Conservation (phyloP, 768 basidiomycete species). For the Termitomyces sp. region DNA sequence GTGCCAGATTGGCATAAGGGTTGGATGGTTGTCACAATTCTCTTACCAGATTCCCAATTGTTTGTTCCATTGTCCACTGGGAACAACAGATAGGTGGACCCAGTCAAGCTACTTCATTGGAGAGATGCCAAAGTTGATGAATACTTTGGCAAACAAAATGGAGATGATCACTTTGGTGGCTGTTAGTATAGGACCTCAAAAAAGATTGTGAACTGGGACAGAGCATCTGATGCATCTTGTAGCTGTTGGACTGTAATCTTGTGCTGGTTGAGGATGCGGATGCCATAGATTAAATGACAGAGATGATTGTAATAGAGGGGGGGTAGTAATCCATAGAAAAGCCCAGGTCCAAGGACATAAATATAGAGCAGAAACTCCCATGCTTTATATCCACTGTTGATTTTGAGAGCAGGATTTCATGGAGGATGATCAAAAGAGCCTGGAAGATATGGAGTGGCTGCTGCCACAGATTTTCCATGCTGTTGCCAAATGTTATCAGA, state of each 20-base stretch:
- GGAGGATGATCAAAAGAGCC: too few species aligned
- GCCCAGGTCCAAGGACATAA: constrained; percentile 22
- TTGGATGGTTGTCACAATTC: constrained; percentile 1
- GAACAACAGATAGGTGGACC: constrained; percentile 17
- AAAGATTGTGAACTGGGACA: background rate
- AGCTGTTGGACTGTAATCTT: background rate
- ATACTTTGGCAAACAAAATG: constrained; percentile 31
- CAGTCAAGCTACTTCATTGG: constrained; percentile 19
- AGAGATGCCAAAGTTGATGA: constrained; percentile 26
- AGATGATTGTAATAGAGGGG: constrained; percentile 19
- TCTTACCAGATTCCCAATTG: background rate
- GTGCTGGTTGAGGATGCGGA: constrained; percentile 21
- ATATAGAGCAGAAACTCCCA: too few species aligned
- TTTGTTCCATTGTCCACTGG: too few species aligned
- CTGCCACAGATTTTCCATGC: too few species aligned
- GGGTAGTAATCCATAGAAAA: constrained; percentile 19
- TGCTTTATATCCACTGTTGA: constrained; percentile 23
- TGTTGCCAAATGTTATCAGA: too few species aligned
- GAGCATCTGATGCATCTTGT: background rate
- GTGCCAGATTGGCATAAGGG: background rate
- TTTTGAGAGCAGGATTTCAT: constrained; percentile 36
- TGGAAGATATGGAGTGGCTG: constrained; percentile 29
- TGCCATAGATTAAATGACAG: constrained; percentile 23
- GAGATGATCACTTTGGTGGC: constrained; percentile 19
- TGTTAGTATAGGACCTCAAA: constrained; percentile 25